Evolutionary conservation across 2,329 filamentous ascomycete genomes (phyloP).

Genomic region (Phyllosticta paracitricarpa): DNA sequence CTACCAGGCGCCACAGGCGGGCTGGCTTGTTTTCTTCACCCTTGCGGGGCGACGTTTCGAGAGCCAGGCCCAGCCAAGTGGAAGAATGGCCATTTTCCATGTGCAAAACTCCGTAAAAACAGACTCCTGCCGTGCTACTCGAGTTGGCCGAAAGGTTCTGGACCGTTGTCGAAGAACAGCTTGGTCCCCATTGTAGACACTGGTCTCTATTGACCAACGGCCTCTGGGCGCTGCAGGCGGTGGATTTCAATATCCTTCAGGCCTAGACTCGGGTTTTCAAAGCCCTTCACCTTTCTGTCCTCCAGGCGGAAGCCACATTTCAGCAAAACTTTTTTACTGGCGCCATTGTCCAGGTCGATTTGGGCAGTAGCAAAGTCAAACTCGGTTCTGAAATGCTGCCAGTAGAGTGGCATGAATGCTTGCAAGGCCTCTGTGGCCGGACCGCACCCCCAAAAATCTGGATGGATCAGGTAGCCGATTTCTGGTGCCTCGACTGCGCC

Average conservation of each 20-base stretch:
- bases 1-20: not conserved
- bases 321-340: constrained; percentile 46
- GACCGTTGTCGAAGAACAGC: not conserved
- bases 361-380: constrained; percentile 24
- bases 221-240: constrained; percentile 18
- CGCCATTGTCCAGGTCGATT: constrained; percentile 40
- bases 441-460: constrained; percentile 30
- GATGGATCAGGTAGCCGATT: constrained; percentile 35
- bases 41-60: not conserved
- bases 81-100: not conserved
- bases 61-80: not conserved
- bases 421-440: constrained; percentile 35
- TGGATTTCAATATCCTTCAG: constrained; percentile 28
- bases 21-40: not conserved
- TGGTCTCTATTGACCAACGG: not conserved
- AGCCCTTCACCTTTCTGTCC: constrained; percentile 32
- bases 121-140: not conserved
- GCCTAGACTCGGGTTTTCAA: constrained; percentile 27
- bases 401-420: constrained; percentile 33
- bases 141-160: not conserved
- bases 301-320: constrained; percentile 47
- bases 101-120: not conserved
- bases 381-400: constrained; percentile 25
- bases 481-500: constrained; percentile 32
- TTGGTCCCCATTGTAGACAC: not conserved